These are phyloP conservation scores for Apiospora malaysiana DNA, from an alignment of 2,329 filamentous ascomycete genomes.

Conservation along the genomic window DNA sequence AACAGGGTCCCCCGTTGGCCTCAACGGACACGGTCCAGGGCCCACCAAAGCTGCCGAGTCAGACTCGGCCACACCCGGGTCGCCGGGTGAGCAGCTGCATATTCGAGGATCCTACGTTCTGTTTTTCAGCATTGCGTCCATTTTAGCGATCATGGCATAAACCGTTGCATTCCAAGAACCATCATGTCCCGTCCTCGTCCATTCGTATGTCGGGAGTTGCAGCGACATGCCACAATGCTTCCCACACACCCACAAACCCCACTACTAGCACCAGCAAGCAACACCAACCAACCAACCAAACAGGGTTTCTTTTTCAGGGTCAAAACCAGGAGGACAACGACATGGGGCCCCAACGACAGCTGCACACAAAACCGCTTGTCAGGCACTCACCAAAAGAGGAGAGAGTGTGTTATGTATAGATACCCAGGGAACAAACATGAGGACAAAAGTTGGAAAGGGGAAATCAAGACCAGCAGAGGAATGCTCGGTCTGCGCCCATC, in stretches of 20 bases:
- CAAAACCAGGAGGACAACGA: neutral
- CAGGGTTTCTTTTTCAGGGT: neutral
- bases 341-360: neutral
- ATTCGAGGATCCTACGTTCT: neutral
- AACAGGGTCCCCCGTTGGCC: neutral
- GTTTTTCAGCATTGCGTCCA: constrained; percentile 3
- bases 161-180: neutral
- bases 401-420: constrained; percentile 5
- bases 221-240: neutral
- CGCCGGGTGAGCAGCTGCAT: constrained; percentile 3
- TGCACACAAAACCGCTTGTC: neutral
- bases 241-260: neutral
- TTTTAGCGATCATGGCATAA: constrained; percentile 2
- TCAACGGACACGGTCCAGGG: neutral
- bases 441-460: neutral
- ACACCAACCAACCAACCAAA: too few species aligned
- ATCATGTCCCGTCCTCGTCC: neutral
- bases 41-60: constrained; percentile 5
- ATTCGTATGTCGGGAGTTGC: neutral
- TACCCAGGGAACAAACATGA: neutral
- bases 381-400: neutral
- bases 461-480: neutral
- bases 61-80: constrained; percentile 7
- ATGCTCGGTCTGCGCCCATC: neutral
- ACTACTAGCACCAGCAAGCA: neutral